These are phyloP conservation scores for Leccinum ochraceum DNA, from an alignment of 768 basidiomycete species.

Conservation along the genomic window DNA sequence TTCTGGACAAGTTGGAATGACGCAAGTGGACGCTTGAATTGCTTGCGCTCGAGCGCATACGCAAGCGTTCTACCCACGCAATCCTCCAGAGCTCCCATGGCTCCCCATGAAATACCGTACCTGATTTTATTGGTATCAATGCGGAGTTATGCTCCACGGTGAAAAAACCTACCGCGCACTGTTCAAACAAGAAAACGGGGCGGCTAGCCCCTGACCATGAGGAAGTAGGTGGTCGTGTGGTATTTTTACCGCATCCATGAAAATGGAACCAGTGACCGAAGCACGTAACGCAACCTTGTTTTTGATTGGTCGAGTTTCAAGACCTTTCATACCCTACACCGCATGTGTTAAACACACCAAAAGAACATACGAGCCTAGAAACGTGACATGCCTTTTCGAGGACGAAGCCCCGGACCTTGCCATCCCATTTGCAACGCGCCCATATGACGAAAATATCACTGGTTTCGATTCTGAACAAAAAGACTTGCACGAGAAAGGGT, in stretches of 20 bases:
- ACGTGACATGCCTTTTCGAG: slow-evolving; percentile 70
- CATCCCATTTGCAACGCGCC: slow-evolving; percentile 95
- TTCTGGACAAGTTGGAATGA: slow-evolving; percentile 98
- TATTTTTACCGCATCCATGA: slow-evolving; percentile 91
- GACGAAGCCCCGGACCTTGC: slow-evolving; percentile 85
- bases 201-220: slow-evolving; percentile 71
- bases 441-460: slow-evolving; percentile 92
- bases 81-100: slow-evolving; percentile 94
- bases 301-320: slow-evolving; percentile 85
- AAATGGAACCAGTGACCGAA: slow-evolving; percentile 82
- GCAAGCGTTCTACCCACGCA: slow-evolving; percentile 74
- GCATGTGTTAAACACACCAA: neutral
- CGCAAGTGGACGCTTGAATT: slow-evolving; percentile 87
- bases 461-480: slow-evolving; percentile 10
- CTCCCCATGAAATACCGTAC: slow-evolving; percentile 92
- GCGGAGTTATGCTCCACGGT: neutral
- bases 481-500: neutral
- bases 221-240: slow-evolving; percentile 75
- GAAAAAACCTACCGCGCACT: slow-evolving; percentile 59
- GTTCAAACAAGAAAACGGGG: slow-evolving; percentile 92
- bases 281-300: slow-evolving; percentile 92
- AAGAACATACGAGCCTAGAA: neutral
- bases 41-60: slow-evolving; percentile 87
- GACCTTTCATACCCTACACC: slow-evolving; percentile 74
- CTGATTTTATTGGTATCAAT: slow-evolving; percentile 33